A percentile compares a stretch with the other conserved stretches of the same genome.
These are phyloP conservation scores for Hyphochytrium catenoides DNA, from an alignment of 352 stramenopile species.

Conservation along the genomic window DNA sequence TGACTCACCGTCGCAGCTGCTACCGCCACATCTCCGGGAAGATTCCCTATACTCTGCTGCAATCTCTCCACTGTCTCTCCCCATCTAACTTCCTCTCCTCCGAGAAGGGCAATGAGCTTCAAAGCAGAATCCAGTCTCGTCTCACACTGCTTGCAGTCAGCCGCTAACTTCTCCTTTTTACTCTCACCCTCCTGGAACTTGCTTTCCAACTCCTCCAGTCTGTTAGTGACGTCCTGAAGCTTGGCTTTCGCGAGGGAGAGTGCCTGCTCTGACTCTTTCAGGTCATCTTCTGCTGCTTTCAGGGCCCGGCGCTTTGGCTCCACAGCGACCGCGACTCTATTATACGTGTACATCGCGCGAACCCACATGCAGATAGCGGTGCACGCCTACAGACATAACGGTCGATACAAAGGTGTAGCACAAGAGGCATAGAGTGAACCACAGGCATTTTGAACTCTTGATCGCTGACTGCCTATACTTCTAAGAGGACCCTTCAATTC, in stretches of 20 bases:
- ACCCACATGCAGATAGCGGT: conserved; percentile 83
- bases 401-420: neutral
- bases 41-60: conserved; percentile 44
- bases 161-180: conserved; percentile 57
- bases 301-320: conserved; percentile 71
- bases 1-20: conserved; percentile 71
- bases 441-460: too few species aligned
- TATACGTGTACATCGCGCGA: conserved; percentile 74
- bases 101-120: conserved; percentile 66
- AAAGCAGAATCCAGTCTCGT: conserved; percentile 62
- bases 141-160: conserved; percentile 48
- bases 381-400: conserved; percentile 22
- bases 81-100: conserved; percentile 68
- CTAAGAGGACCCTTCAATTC: too few species aligned
- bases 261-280: conserved; percentile 61
- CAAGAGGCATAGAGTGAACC: neutral
- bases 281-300: conserved; percentile 38
- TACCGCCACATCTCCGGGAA: conserved; percentile 72
- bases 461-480: too few species aligned
- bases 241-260: conserved; percentile 54
- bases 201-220: conserved; percentile 60
- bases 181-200: conserved; percentile 61
- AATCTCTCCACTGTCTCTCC: conserved; percentile 55
- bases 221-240: conserved; percentile 53
- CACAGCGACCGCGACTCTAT: conserved; percentile 71